A percentile compares a stretch with the other conserved stretches of the same genome.
Conservation (phyloP, 2,329 filamentous ascomycete genomes). For the Fusarium continuum region DNA sequence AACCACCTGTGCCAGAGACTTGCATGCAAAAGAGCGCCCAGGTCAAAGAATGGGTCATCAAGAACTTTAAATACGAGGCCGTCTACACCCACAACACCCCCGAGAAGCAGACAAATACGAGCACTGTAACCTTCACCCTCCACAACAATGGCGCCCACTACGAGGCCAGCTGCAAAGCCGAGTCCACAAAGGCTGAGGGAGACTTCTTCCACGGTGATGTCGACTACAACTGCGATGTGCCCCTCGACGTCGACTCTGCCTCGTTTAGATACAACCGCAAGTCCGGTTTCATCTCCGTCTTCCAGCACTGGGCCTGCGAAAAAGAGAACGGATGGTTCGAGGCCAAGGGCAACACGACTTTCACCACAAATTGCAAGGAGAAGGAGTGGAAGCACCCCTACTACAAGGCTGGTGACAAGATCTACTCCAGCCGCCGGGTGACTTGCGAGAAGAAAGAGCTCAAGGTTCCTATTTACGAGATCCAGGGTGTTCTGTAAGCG, state of each 20-base stretch:
- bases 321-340: constrained; percentile 50
- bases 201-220: constrained; percentile 61
- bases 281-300: constrained; percentile 51
- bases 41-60: constrained; percentile 51
- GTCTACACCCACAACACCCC: constrained; percentile 59
- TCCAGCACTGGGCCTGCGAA: constrained; percentile 60
- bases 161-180: constrained; percentile 52
- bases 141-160: constrained; percentile 56
- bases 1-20: constrained; percentile 19
- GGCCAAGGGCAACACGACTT: constrained; percentile 43
- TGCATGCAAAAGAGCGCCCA: constrained; percentile 40
- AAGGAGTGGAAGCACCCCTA: constrained; percentile 43
- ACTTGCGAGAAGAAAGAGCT: constrained; percentile 43
- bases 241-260: constrained; percentile 41
- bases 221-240: constrained; percentile 55
- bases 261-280: constrained; percentile 57
- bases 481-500: constrained; percentile 45
- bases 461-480: constrained; percentile 42
- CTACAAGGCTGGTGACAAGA: constrained; percentile 44
- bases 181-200: constrained; percentile 53
- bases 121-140: constrained; percentile 59
- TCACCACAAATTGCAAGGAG: constrained; percentile 44
- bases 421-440: constrained; percentile 43
- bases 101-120: constrained; percentile 58
- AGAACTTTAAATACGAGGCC: constrained; percentile 59